Evolutionary conservation across 2,329 filamentous ascomycete genomes (phyloP).

Genomic region (Exserohilum rostratum): DNA sequence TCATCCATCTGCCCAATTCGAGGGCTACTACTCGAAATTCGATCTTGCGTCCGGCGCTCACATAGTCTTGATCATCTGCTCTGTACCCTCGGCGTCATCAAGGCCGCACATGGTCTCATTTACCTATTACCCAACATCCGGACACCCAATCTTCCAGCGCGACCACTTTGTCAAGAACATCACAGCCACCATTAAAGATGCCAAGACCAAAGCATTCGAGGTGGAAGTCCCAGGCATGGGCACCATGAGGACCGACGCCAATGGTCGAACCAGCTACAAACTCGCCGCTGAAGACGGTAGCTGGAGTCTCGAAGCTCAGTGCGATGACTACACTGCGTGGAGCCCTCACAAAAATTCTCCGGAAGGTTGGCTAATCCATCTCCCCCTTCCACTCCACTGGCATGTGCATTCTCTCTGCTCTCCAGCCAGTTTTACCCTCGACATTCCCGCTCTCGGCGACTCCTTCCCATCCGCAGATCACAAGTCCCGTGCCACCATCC

Average conservation of each 20-base stretch:
- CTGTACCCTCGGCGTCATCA: constrained; percentile 50
- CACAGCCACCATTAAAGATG: constrained; percentile 38
- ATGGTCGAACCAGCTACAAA: constrained; percentile 49
- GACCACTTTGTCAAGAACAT: constrained; percentile 54
- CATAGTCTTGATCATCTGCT: constrained; percentile 56
- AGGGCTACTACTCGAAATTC: constrained; percentile 60
- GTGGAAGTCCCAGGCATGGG: constrained; percentile 51
- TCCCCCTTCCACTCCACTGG: constrained; percentile 59
- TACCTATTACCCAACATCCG: constrained; percentile 53
- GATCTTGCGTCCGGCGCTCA: constrained; percentile 54
- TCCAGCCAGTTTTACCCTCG: constrained; percentile 47
- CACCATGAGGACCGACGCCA: constrained; percentile 43
- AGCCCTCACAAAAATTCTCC: constrained; percentile 46
- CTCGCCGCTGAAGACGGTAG: constrained; percentile 28
- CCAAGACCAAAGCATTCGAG: constrained; percentile 47
- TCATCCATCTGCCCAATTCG: constrained; percentile 52
- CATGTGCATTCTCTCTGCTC: constrained; percentile 57
- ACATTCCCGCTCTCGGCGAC: constrained; percentile 41
- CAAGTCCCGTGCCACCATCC: constrained; percentile 49
- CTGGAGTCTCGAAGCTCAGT: constrained; percentile 51
- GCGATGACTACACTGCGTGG: constrained; percentile 50
- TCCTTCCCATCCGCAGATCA: constrained; percentile 26
- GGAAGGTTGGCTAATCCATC: constrained; percentile 53
- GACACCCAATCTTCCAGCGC: constrained; percentile 46
- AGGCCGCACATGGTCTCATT: constrained; percentile 56